Conservation (phyloP, 2,329 filamentous ascomycete genomes). For the Pseudocercospora cruenta region DNA sequence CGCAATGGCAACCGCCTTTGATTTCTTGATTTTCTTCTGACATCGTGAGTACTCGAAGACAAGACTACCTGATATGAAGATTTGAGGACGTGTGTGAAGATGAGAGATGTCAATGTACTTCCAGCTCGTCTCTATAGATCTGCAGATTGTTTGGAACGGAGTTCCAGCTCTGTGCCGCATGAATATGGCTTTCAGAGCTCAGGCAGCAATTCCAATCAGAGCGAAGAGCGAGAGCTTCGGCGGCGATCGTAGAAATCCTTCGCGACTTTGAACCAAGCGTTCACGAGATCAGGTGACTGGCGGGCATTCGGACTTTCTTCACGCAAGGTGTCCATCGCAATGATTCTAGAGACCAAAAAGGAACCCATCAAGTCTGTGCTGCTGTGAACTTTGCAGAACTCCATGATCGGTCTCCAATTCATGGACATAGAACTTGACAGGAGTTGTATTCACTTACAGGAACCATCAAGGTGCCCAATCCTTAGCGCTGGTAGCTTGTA, state of each 20-base stretch:
- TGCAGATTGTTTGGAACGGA: not conserved
- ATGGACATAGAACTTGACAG: not conserved
- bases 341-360: not conserved
- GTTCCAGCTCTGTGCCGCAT: not conserved
- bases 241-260: not conserved
- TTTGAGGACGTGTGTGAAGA: not conserved
- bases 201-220: not conserved
- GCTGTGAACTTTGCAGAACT: too few relatives aligned
- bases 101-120: not conserved
- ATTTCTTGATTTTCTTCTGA: conserved; percentile 11
- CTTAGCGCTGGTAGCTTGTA: not conserved
- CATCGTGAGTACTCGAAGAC: not conserved
- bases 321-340: not conserved
- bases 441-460: not conserved
- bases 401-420: too few relatives aligned
- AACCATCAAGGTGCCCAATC: not conserved
- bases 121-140: not conserved
- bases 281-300: not conserved
- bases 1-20: conserved; percentile 17
- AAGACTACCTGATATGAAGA: too few relatives aligned
- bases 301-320: not conserved
- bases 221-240: not conserved
- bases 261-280: not conserved
- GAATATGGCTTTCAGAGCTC: not conserved
- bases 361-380: not conserved